Base-by-base conservation (phyloP, 2,329 filamentous ascomycete genomes). In the Sporothrix dimorphospora region DNA sequence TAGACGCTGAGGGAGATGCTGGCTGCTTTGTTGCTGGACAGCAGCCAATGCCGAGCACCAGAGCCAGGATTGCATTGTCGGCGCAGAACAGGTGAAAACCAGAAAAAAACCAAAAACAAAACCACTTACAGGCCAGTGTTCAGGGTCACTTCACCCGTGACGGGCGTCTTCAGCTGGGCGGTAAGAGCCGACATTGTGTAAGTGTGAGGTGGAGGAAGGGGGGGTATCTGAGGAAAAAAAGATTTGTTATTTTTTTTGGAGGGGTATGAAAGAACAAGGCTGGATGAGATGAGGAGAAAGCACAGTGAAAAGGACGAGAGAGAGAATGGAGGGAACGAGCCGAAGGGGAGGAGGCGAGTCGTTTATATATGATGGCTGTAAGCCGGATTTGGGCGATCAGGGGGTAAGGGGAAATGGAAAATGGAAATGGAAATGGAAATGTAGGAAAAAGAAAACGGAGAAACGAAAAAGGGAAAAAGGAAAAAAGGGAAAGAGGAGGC, bases 141-240 rank as follows among this genome's bases (percentile, higher is more conserved):
- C 78, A 90, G 88, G 78, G 84, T 81, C 80, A 87, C 88, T 74
- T 81, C 55, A 80, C 88, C 91, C 77, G 89, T 88, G 76, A 88
- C 75, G 72, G 92, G 91, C 77, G 91, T 93, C 83, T 90, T 88
- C 78, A 94, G 86, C 80, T 90, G 86, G 75, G 86, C 82, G 71
- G 76, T 78, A 38, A 80, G 73, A 75, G 75, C 75, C 21, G 80
- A 75, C 80, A 81, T 81, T 69, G 67, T 79, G 76, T 42, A 47
- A 47, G 53, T 42, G 61, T 47, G 16, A n/a, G 16, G 38, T 55
- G 19, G n/a, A 38, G 47, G 4, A 47, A 47, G 38, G 12, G 38
- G 12, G 38, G 30, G 49, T 19, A 40, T 14, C 24, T 51, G 16
- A 16, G 30, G n/a, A 16, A 34, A 34, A 34, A 51, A 3, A 69